Evolutionary conservation across 352 stramenopile species (phyloP), one percentile per base, ranked within the genome.

Genomic region (Globisporangium camurandrum): DNA sequence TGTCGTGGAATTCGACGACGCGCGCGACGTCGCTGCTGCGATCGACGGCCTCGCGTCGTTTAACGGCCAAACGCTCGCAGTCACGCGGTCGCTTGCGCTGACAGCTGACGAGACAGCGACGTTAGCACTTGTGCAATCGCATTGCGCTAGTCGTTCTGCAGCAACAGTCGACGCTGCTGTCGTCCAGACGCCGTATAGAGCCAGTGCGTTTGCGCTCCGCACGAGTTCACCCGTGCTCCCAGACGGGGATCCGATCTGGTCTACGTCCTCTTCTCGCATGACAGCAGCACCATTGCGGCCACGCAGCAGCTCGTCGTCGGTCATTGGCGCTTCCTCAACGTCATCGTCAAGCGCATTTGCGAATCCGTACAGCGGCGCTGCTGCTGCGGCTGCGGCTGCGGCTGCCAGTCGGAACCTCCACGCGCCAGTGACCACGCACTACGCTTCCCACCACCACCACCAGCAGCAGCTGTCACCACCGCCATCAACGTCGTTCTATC

Each of bases 1-100:
- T 52, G 66, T 88, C 6, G 66, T 93, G 27, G 79, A 93, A 57
- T 89, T 78, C 54, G 83, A 85, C 49, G 83, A 93, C 49, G 64
- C 67, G 0, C 73, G 83, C 0, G 73, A 69, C 12, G 57, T 93
- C 2, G 43, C 57, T 0, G 52, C 40, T 3, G 80, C 74, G 1
- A 58, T 93, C 5, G 62, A 46, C 16, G 60, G 63, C 4, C 51
- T 93, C 2, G 41, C 57, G 4, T 51, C 48, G 2, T 49, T 54
- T 8, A 59, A 74, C 19, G 61, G 80, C 20, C 27, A 59, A 6
- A 48, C 67, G 19, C 60, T 88, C 28, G 59, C 64, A 0, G 74
- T 77, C 2, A 56, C 64, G n/a, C 68, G 75, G 2, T 79, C 72
- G 16, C 65, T 62, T 11, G 64, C 75, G 8, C 72, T 73, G 26